phyloP scores from a whole-genome alignment of 176 grass and related monocot species.

The Aechmea fasciata region DNA sequence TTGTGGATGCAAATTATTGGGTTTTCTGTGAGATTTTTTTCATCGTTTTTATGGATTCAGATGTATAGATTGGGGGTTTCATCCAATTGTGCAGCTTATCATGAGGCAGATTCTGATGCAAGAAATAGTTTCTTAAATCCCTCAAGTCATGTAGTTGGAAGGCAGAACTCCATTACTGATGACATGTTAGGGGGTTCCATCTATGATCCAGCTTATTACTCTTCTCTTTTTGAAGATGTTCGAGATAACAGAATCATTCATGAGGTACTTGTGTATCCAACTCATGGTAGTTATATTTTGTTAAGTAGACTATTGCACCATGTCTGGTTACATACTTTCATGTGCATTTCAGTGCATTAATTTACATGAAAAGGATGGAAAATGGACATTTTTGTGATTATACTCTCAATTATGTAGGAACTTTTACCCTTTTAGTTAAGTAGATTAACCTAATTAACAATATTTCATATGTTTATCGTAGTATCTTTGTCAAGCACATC shows the following conservation, averaged over 20 bases:
- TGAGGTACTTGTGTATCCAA: conserved; percentile 40
- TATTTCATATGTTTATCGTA: neutral
- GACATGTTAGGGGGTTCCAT: conserved; percentile 94
- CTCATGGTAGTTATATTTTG: neutral
- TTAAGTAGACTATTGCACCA: neutral
- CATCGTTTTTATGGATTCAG: conserved; percentile 94
- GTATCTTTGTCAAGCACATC: neutral
- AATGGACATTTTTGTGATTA: conserved; percentile 2
- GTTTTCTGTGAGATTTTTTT: conserved; percentile 96
- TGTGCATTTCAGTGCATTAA: neutral
- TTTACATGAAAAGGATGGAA: neutral
- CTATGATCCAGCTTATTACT: conserved; percentile 91
- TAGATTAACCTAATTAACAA: neutral
- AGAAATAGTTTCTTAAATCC: conserved; percentile 82
- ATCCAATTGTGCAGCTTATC: conserved; percentile 29
- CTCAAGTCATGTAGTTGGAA: conserved; percentile 43
- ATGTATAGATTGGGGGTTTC: conserved; percentile 81
- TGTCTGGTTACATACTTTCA: neutral
- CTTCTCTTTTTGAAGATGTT: conserved; percentile 81
- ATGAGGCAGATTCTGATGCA: conserved; percentile 52
- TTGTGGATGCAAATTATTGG: conserved; percentile 98
- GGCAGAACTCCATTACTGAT: conserved; percentile 70
- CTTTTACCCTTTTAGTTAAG: conserved; percentile 2
- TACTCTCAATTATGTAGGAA: conserved; percentile 6
- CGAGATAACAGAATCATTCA: conserved; percentile 47